Evolutionary conservation across 441 rosid species (phyloP), one percentile per base, ranked within the genome.

Genomic region (Erodium moschatum): DNA sequence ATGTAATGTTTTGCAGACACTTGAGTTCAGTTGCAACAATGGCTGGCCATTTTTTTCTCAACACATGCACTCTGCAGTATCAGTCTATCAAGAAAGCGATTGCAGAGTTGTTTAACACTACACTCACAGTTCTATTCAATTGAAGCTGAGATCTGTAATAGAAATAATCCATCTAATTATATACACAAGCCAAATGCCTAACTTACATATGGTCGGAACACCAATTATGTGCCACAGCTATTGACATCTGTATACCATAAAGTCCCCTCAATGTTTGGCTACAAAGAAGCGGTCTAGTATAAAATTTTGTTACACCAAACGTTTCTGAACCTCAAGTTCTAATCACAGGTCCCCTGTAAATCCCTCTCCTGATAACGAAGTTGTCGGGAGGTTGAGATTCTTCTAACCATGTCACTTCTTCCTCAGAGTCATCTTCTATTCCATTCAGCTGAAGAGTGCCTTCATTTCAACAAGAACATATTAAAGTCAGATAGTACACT

Each of bases 381-480:
- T 81, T 80, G 74, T 87, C 90, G 8, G 92, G 90, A 62, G 86
- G 92, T 70, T 83, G 90, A 81, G 79, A 85, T 80, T 87, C 92
- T 82, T 87, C 90, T 18, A 87, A 80, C 92, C 92, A 85, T 60
- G 87, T 77, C 44, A 83, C 75, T 19, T 83, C 79, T 8, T 40
- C 46, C 12, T 90, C 82, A 11, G 79, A 50, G 13, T 50, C 58
- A 15, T 50, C 72, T 12, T 79, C 78, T 68, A 68, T 85, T 72
- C 85, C 90, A 65, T 80, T 83, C 78, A 74, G 74, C 76, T 87
- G 86, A 3, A 85, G 69, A 73, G 85, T 84, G 75, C 85, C 92
- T 87, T 76, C 77, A 81, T 65, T 66, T 11, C 27, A 24, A 24
- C 27, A 24, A 24, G 27, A 24, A 24, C 27, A 24, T 0, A 24